Percentiles rank a stretch among this genome's conserved stretches.
Conservation (phyloP, 257 asterid species). For the Linderniella brevidens region DNA sequence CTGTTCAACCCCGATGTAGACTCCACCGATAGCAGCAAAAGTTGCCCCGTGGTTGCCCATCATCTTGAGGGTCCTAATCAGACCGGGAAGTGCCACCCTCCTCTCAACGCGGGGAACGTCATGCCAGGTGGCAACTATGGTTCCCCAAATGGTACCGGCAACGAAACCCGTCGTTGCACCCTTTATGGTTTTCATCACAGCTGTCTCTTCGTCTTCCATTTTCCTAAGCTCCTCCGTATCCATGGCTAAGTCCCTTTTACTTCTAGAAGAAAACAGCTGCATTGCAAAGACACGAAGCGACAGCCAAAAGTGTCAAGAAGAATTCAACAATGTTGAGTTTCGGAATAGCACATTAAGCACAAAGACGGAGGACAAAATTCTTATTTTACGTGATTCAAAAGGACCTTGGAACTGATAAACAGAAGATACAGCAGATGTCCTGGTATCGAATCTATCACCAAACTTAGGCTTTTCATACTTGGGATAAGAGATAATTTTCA, state of each 20-base stretch:
- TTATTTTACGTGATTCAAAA: no score
- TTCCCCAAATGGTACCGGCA: conserved; percentile 88
- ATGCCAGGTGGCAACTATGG: conserved; percentile 84
- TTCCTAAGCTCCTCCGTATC: conserved; percentile 57
- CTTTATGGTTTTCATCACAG: conserved; percentile 48
- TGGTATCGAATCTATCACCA: no score
- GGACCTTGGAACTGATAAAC: no score
- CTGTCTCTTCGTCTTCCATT: conserved; percentile 62
- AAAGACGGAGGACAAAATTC: no score
- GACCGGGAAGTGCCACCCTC: conserved; percentile 86
- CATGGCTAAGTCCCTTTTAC: conserved; percentile 23
- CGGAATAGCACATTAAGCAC: no score
- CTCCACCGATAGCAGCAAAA: conserved; percentile 94
- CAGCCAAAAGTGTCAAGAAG: no score
- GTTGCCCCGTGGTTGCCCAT: conserved; percentile 82
- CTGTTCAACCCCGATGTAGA: conserved; percentile 80
- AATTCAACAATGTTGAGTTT: no score
- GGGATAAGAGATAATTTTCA: no score
- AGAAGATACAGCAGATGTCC: no score
- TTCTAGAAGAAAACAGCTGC: no score
- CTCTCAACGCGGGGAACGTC: conserved; percentile 98
- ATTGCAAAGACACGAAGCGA: no score
- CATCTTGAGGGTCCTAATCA: conserved; percentile 80
- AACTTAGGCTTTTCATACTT: no score
- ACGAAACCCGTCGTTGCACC: conserved; percentile 70